These are phyloP conservation scores for Pelargonium citronellum DNA, from an alignment of 441 rosid species.

Conservation along the genomic window DNA sequence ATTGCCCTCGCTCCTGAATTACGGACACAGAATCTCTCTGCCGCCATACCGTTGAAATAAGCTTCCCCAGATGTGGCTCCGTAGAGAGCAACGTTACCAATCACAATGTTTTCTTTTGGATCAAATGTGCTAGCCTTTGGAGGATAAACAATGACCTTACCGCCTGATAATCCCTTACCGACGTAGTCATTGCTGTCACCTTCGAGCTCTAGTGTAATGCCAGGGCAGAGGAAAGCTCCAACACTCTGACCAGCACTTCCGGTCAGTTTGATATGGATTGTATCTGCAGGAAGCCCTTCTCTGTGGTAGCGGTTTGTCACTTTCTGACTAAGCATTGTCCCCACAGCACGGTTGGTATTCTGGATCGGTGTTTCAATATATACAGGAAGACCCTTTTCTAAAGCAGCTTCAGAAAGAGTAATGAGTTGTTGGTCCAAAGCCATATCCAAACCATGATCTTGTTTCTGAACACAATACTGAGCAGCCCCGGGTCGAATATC, in stretches of 20 bases:
- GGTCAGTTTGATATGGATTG: conserved; percentile 73
- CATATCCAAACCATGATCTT: conserved; percentile 96
- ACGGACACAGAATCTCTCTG: conserved; percentile 98
- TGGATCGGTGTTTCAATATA: conserved; percentile 73
- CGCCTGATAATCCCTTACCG: conserved; percentile 99
- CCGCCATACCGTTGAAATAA: conserved; percentile 98
- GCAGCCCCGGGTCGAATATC: conserved; percentile 95
- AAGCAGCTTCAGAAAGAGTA: conserved; percentile 58
- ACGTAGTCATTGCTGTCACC: conserved; percentile 99
- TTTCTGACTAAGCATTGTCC: conserved; percentile 99
- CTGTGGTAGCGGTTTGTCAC: conserved; percentile 81
- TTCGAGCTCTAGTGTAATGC: conserved; percentile 86
- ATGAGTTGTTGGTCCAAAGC: conserved; percentile 84
- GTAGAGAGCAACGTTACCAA: conserved; percentile 96
- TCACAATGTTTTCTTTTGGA: conserved; percentile 93
- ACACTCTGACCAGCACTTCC: conserved; percentile 99
- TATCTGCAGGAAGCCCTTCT: conserved; percentile 85
- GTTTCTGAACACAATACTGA: conserved; percentile 88
- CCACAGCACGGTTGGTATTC: conserved; percentile 98
- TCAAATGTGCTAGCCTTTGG: conserved; percentile 85
- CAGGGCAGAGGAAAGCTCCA: conserved; percentile 95
- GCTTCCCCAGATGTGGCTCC: conserved; percentile 96
- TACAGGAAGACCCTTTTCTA: conserved; percentile 79
- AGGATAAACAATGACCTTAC: conserved; percentile 92
- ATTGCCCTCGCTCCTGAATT: conserved; percentile 97